Percentiles rank a stretch among this genome's conserved stretches.
phyloP scores from a whole-genome alignment of 2,329 filamentous ascomycete genomes.

The Pseudogymnoascus sp. region DNA sequence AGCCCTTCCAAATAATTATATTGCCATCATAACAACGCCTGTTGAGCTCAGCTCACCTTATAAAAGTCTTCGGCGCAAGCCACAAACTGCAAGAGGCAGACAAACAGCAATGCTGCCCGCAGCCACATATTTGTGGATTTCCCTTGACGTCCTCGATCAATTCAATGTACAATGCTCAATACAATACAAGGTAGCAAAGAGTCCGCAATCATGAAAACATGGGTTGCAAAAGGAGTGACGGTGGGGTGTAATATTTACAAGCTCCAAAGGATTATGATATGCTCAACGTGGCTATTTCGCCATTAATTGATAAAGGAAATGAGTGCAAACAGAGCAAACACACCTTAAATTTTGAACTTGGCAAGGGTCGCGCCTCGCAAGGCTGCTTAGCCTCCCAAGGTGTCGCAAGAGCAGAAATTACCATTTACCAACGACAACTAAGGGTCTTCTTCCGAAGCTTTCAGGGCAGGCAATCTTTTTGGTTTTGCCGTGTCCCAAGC shows the following conservation, averaged over 20 bases:
- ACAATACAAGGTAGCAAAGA: conserved; percentile 10
- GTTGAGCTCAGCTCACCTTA: conserved; percentile 44
- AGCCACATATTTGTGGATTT: conserved; percentile 37
- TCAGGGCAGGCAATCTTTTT: not conserved
- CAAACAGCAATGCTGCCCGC: conserved; percentile 41
- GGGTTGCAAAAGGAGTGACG: conserved; percentile 12
- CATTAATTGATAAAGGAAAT: conserved; percentile 7
- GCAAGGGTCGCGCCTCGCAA: conserved; percentile 4
- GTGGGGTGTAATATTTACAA: conserved; percentile 1
- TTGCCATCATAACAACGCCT: not conserved
- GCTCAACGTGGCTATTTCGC: conserved; percentile 11
- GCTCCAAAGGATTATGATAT: not conserved
- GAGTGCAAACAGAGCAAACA: conserved; percentile 11
- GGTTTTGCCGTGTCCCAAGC: not conserved
- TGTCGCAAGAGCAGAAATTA: not conserved
- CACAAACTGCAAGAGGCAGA: conserved; percentile 45
- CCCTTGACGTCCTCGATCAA: not conserved
- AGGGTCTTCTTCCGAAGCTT: not conserved
- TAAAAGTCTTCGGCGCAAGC: conserved; percentile 67
- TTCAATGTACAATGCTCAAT: conserved; percentile 2
- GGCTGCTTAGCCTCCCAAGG: conserved; percentile 4
- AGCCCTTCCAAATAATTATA: not conserved
- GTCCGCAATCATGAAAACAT: not conserved
- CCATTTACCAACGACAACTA: not conserved
- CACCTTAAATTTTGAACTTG: conserved; percentile 8